A percentile compares a stretch with the other conserved stretches of the same genome.
Evolutionary conservation across 495 filamentous ascomycete species (phyloP).

Genomic region (Daldinia loculata): DNA sequence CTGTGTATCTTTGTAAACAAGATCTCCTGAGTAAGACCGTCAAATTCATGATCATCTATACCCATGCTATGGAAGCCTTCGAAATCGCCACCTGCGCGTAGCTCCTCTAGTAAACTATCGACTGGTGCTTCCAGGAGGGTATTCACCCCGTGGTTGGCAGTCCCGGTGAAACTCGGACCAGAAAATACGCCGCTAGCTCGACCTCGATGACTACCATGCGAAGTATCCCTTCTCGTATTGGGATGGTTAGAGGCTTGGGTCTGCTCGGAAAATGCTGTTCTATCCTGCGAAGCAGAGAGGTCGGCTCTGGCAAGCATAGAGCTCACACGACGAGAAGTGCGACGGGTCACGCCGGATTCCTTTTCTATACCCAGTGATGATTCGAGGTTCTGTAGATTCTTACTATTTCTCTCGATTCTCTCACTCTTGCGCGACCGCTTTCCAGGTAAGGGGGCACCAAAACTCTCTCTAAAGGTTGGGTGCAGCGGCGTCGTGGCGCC

Average conservation of each 20-base stretch:
- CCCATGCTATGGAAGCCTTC: conserved; percentile 76
- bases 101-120: conserved; percentile 76
- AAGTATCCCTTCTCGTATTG: conserved; percentile 68
- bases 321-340: conserved; percentile 87
- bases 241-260: conserved; percentile 58
- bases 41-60: conserved; percentile 71
- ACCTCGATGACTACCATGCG: conserved; percentile 73
- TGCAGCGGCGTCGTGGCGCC: conserved; percentile 83
- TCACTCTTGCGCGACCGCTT: conserved; percentile 57
- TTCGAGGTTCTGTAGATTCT: conserved; percentile 62
- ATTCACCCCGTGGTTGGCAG: conserved; percentile 52
- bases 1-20: conserved; percentile 76
- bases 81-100: conserved; percentile 66
- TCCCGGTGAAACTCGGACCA: conserved; percentile 48
- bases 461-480: conserved; percentile 58
- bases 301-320: conserved; percentile 92
- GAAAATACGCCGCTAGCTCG: conserved; percentile 66
- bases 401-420: conserved; percentile 59
- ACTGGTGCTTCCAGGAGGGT: conserved; percentile 72
- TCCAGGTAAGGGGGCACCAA: conserved; percentile 56
- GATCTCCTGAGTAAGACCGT: conserved; percentile 77
- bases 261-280: conserved; percentile 77
- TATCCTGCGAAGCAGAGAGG: conserved; percentile 78
- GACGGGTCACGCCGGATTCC: conserved; percentile 64
- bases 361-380: conserved; percentile 79